Conservation (phyloP, 2,329 filamentous ascomycete species). For the Domatiomyces globalis region DNA sequence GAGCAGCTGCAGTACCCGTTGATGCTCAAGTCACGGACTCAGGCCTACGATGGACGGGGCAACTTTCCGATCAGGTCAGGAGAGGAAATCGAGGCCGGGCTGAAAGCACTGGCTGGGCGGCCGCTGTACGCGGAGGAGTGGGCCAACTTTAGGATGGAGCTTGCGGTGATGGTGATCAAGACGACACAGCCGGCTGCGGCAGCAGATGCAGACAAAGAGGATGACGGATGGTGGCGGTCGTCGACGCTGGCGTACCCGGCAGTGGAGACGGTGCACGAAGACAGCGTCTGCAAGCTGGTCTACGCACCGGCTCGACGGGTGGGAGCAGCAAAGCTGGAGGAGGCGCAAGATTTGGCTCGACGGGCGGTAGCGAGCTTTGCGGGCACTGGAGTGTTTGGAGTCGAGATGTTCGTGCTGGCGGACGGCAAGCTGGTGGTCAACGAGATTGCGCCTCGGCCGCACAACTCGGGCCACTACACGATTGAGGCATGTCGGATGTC, state of each 20-base stretch:
- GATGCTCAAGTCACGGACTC: slow-evolving; percentile 74
- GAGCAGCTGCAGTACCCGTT: slow-evolving; percentile 56
- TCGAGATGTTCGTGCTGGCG: slow-evolving; percentile 81
- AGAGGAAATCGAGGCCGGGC: slow-evolving; percentile 49
- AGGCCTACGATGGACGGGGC: slow-evolving; percentile 66
- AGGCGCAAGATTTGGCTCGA: slow-evolving; percentile 62
- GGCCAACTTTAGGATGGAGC: slow-evolving; percentile 69
- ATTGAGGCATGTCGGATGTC: slow-evolving; percentile 84
- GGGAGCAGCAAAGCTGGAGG: slow-evolving; percentile 42
- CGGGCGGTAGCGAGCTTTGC: slow-evolving; percentile 66
- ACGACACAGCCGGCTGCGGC: slow-evolving; percentile 51
- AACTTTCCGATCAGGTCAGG: slow-evolving; percentile 51
- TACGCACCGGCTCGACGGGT: slow-evolving; percentile 71
- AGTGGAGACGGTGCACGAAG: slow-evolving; percentile 89
- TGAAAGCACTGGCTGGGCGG: slow-evolving; percentile 53
- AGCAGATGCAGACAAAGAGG: slow-evolving; percentile 31
- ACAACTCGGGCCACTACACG: slow-evolving; percentile 91
- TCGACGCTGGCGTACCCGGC: slow-evolving; percentile 59
- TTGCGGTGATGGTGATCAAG: slow-evolving; percentile 90
- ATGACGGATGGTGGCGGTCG: slow-evolving; percentile 15
- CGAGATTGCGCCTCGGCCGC: slow-evolving; percentile 68
- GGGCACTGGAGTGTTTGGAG: slow-evolving; percentile 87
- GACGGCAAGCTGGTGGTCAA: slow-evolving; percentile 65
- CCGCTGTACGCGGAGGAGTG: slow-evolving; percentile 82
- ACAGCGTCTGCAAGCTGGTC: slow-evolving; percentile 86